Conservation (phyloP, 2,329 filamentous ascomycete species). For the Camptophora hylomeconis region DNA sequence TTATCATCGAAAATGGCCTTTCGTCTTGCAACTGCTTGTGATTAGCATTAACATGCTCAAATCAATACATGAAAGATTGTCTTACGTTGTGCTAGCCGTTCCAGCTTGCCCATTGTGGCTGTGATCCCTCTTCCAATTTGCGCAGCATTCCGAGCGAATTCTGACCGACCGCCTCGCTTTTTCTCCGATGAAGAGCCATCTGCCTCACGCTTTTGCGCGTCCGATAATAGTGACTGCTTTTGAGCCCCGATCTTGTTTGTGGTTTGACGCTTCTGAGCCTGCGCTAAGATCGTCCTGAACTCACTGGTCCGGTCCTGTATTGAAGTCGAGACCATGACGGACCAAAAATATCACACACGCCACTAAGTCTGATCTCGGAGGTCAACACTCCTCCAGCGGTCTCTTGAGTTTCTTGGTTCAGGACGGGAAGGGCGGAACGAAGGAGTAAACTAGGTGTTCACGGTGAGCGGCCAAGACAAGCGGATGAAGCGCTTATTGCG, state of each 20-base stretch:
- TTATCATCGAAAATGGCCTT: slow-evolving; percentile 96
- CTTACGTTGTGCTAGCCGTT: slow-evolving; percentile 75
- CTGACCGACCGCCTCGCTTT: slow-evolving; percentile 53
- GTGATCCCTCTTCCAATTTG: slow-evolving; percentile 87
- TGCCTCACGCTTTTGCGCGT: slow-evolving; percentile 47
- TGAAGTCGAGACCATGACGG: slow-evolving; percentile 47
- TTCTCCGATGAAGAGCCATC: slow-evolving; percentile 46
- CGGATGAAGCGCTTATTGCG: too few species aligned
- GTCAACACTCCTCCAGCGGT: too few species aligned
- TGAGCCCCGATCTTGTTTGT: slow-evolving; percentile 66
- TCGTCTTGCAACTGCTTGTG: slow-evolving; percentile 67
- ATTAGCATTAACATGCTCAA: slow-evolving; percentile 3
- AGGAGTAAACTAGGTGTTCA: too few species aligned
- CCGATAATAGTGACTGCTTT: slow-evolving; percentile 64
- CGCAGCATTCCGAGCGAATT: slow-evolving; percentile 84
- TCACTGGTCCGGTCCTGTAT: slow-evolving; percentile 96
- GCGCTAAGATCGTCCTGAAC: slow-evolving; percentile 80
- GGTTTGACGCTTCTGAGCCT: slow-evolving; percentile 69
- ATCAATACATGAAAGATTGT: slow-evolving; percentile 9
- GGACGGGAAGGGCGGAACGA: too few species aligned
- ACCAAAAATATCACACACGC: too few species aligned
- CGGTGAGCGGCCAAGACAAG: too few species aligned
- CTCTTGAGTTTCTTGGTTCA: too few species aligned
- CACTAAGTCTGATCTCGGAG: too few species aligned
- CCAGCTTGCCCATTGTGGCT: slow-evolving; percentile 85